These are phyloP conservation scores for Groenewaldozyma salmanticensis DNA, from an alignment of 805 yeast species.

Conservation along the genomic window DNA sequence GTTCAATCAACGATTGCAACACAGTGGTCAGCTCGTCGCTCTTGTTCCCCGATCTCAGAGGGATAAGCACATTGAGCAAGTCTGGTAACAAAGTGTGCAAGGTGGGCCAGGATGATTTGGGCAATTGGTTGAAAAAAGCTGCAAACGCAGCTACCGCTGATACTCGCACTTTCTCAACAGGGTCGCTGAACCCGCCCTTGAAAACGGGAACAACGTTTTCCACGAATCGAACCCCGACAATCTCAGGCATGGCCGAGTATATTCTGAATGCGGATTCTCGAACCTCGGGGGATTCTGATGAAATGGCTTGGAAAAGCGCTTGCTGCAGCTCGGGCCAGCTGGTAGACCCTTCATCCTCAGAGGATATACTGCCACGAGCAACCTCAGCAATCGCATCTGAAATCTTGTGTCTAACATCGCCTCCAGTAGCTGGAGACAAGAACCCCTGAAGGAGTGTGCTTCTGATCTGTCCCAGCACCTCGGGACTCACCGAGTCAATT, in stretches of 20 bases:
- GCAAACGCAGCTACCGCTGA: conserved; percentile 90
- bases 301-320: conserved; percentile 58
- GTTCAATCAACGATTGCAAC: conserved; percentile 80
- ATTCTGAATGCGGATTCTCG: conserved; percentile 91
- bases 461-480: conserved; percentile 54
- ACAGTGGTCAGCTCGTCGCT: conserved; percentile 77
- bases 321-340: conserved; percentile 75
- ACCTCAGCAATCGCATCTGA: conserved; percentile 93
- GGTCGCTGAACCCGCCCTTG: conserved; percentile 71
- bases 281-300: conserved; percentile 48
- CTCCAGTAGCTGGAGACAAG: conserved; percentile 47
- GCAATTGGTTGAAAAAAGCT: conserved; percentile 73
- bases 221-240: conserved; percentile 52
- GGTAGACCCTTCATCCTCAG: conserved; percentile 25
- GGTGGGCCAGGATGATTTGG: conserved; percentile 67
- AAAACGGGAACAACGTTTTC: conserved; percentile 54
- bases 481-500: conserved; percentile 55
- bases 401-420: conserved; percentile 77
- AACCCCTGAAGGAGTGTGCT: conserved; percentile 64
- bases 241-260: conserved; percentile 71
- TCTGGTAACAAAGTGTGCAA: conserved; percentile 75
- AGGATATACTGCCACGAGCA: conserved; percentile 38
- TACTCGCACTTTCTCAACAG: conserved; percentile 73
- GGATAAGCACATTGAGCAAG: conserved; percentile 77
- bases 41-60: conserved; percentile 67